Conservation (phyloP, 129 eudicot genomes). For the Deinandra increscens region DNA sequence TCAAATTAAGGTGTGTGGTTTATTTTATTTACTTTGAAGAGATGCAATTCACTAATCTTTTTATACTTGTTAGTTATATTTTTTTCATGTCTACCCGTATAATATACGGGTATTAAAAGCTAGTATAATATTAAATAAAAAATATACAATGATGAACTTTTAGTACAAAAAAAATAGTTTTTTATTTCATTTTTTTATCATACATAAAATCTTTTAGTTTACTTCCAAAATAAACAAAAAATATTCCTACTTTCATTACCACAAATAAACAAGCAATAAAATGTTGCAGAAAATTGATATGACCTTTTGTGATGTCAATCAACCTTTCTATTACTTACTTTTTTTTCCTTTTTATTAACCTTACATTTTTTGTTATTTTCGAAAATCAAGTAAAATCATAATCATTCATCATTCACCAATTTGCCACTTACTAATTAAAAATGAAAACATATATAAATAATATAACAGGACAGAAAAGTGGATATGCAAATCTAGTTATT, state of each 20-base stretch:
- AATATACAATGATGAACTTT: too few species aligned
- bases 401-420: slow-evolving; percentile 13
- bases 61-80: too few species aligned
- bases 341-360: neutral
- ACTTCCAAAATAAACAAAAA: slow-evolving; percentile 25
- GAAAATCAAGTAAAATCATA: slow-evolving; percentile 1
- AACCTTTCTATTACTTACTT: slow-evolving; percentile 13
- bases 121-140: too few species aligned
- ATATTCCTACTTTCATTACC: slow-evolving; percentile 19
- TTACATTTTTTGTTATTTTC: slow-evolving; percentile 21
- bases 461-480: slow-evolving; percentile 24
- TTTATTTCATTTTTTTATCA: neutral
- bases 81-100: too few species aligned
- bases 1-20: too few species aligned
- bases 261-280: slow-evolving; percentile 34
- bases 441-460: neutral
- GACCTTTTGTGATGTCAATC: slow-evolving; percentile 36
- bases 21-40: too few species aligned
- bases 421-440: slow-evolving; percentile 12
- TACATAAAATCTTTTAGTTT: neutral
- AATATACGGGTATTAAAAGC: too few species aligned
- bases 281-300: slow-evolving; percentile 23
- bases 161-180: neutral
- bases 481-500: slow-evolving; percentile 30
- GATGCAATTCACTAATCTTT: too few species aligned